These are phyloP conservation scores for Aquilaria malaccensis DNA, from an alignment of 345 rosid genomes.

Conservation along the genomic window DNA sequence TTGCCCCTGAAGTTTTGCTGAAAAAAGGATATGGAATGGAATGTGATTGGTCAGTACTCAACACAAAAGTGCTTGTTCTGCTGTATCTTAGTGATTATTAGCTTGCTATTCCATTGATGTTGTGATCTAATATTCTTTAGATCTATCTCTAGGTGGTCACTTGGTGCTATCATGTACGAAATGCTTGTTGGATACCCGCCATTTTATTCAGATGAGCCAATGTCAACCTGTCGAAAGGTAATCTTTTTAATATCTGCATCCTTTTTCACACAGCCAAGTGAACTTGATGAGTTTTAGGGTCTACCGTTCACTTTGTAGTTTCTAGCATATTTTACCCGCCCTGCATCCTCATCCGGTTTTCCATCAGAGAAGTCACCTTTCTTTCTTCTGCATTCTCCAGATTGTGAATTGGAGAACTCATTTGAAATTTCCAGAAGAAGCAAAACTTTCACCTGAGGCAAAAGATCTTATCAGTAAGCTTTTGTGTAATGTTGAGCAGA, in stretches of 20 bases:
- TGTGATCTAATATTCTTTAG: conserved; percentile 5
- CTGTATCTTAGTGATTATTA: neutral
- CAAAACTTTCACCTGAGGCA: conserved; percentile 78
- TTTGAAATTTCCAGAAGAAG: conserved; percentile 96
- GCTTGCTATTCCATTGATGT: conserved; percentile 7
- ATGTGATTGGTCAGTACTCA: conserved; percentile 82
- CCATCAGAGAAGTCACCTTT: neutral
- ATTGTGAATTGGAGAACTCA: conserved; percentile 97
- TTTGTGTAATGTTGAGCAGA: conserved; percentile 85
- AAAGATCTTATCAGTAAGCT: conserved; percentile 85
- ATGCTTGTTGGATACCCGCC: conserved; percentile 99
- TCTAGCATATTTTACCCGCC: neutral
- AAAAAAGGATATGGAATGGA: conserved; percentile 99
- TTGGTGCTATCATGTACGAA: conserved; percentile 99
- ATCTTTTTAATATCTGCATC: neutral
- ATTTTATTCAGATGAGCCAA: conserved; percentile 96
- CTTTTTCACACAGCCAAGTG: too few species aligned
- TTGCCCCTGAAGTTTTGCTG: conserved; percentile 92
- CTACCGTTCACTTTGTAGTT: neutral
- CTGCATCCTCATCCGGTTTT: neutral
- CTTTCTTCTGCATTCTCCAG: conserved; percentile 28
- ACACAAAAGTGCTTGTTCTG: conserved; percentile 18
- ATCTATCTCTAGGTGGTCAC: conserved; percentile 80
- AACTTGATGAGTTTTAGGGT: too few species aligned
- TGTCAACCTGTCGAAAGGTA: conserved; percentile 99